Percentiles rank a stretch among this genome's conserved stretches.
These are phyloP conservation scores for Aspergillus ochraceus DNA, from an alignment of 2,329 filamentous ascomycete genomes.

Conservation along the genomic window DNA sequence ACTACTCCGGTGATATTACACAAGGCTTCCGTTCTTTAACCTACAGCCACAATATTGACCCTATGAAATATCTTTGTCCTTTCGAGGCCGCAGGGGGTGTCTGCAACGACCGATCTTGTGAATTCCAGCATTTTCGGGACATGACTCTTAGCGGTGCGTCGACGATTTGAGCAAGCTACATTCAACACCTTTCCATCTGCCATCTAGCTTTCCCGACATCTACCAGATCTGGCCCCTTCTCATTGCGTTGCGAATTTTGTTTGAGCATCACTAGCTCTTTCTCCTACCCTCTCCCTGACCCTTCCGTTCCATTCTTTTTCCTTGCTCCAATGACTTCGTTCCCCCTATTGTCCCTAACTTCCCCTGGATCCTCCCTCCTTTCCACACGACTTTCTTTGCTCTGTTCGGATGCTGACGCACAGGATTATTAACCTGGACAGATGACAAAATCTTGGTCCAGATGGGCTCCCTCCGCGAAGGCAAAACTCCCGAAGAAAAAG, in stretches of 20 bases:
- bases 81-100: conserved; percentile 68
- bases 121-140: conserved; percentile 75
- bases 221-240: conserved; percentile 12
- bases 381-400: conserved; percentile 17
- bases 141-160: conserved; percentile 75
- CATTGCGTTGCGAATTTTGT: conserved; percentile 2
- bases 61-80: conserved; percentile 71
- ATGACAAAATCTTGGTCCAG: conserved; percentile 53
- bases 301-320: conserved; percentile 7
- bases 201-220: conserved; percentile 5
- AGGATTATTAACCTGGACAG: conserved; percentile 42
- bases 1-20: conserved; percentile 66
- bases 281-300: too few species aligned
- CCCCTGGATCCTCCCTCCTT: background rate
- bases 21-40: conserved; percentile 86
- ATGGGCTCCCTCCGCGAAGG: conserved; percentile 50
- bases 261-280: background rate
- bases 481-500: conserved; percentile 45
- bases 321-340: background rate
- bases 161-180: conserved; percentile 28
- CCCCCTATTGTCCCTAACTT: background rate
- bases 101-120: conserved; percentile 75
- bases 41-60: conserved; percentile 88
- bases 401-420: conserved; percentile 41
- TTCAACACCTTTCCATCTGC: conserved; percentile 24